A percentile compares a stretch with the other conserved stretches of the same genome.
These are phyloP conservation scores for Sclerotinia minor DNA, from an alignment of 2,329 filamentous ascomycete species.

Conservation along the genomic window DNA sequence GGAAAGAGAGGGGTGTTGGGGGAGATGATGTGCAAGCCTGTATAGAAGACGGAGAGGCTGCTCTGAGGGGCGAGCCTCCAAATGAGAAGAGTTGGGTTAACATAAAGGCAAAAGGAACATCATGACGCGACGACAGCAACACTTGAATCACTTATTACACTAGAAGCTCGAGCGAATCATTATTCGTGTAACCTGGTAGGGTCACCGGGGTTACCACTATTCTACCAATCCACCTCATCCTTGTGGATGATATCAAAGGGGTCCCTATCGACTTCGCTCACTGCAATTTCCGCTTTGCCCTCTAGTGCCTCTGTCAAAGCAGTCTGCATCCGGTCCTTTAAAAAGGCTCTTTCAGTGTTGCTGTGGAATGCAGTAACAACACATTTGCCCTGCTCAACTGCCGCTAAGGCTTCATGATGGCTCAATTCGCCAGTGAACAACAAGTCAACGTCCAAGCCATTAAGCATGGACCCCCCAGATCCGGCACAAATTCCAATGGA, in stretches of 20 bases:
- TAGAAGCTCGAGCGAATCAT: neutral
- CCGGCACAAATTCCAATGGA: constrained; percentile 88
- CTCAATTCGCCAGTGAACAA: constrained; percentile 90
- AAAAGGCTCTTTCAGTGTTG: constrained; percentile 85
- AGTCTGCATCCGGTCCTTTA: constrained; percentile 68
- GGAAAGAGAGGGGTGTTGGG: constrained; percentile 41
- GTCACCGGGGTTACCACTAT: constrained; percentile 15
- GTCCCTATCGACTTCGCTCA: constrained; percentile 81
- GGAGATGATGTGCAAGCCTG: constrained; percentile 40
- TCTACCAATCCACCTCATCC: constrained; percentile 23
- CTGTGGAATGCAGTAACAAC: constrained; percentile 89
- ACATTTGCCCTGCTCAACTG: constrained; percentile 78
- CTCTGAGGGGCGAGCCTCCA: constrained; percentile 37
- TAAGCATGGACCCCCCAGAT: constrained; percentile 76
- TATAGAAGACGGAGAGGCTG: constrained; percentile 42
- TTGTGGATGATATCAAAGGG: constrained; percentile 72
- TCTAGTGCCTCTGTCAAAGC: constrained; percentile 62
- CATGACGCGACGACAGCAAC: constrained; percentile 24
- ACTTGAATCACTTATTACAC: neutral
- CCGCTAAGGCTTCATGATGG: constrained; percentile 87
- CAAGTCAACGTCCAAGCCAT: constrained; percentile 70
- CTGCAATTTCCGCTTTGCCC: constrained; percentile 61
- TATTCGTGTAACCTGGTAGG: constrained; percentile 6
- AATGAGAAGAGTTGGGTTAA: constrained; percentile 34
- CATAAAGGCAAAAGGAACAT: constrained; percentile 28